Base-by-base conservation (phyloP, 2,329 filamentous ascomycete genomes). In the Fonsecaea erecta region DNA sequence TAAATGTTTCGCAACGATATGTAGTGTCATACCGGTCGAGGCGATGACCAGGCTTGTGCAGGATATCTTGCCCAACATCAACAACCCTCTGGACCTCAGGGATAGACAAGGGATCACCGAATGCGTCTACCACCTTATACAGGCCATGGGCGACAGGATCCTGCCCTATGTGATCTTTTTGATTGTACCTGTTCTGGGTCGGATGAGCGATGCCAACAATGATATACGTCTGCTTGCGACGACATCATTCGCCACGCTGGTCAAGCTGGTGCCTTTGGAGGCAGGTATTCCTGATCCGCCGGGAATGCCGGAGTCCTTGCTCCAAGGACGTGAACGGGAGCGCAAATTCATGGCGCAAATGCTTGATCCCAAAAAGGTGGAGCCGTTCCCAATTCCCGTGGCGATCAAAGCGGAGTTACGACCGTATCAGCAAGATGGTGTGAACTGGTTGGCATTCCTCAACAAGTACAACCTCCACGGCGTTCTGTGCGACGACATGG, bases 401-500 rank as follows among this genome's bases (percentile, higher is more conserved):
- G 91, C 92, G 3, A 99, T 99, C 82, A 98, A 98, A 78, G 96
- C 95, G 0, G 92, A 96, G 73, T 85, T 99, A 58, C 91, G 95
- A 69, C 96, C 93, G 0, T 99, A 99, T 75, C 96, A 99, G 77
- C 95, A 99, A 77, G 95, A 99, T 60, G 95, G 95, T 76, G 94
- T 99, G 75, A 99, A 99, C 75, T 99, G 95, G 95, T 86, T 99
- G 58, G 89, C 96, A 63, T 99, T 99, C 80, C 88, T 99, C 71
- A 99, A 99, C 77, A 93, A 93, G 64, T 99, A 98, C 76, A 94
- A 99, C 73, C 86, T 99, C 1, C 96, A 99, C 73, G 95, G 95
- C 55, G 97, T 99, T 77, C 91, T 99, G 65, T 99, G 95, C 75
- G 95, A 99, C 74, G 95, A 99, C 77, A 99, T 99, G 95, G 95